A percentile compares a stretch with the other conserved stretches of the same genome.
Conservation (phyloP, 2,329 filamentous ascomycete genomes). For the Capronia coronata region DNA sequence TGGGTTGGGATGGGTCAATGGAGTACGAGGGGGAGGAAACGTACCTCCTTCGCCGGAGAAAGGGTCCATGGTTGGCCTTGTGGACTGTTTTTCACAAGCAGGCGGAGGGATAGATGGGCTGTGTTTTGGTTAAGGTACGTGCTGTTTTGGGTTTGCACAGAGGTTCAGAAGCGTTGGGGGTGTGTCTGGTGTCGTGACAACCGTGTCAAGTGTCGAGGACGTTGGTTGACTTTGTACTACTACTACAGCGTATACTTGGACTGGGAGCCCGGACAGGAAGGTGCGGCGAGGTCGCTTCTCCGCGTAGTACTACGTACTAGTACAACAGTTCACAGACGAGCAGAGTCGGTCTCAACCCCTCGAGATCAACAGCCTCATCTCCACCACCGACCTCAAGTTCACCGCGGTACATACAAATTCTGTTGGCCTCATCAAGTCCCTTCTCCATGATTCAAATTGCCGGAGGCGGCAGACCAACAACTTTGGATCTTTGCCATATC, state of each 20-base stretch:
- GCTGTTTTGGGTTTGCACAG: too few species aligned
- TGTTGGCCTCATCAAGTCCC: too few species aligned
- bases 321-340: not conserved
- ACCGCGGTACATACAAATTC: too few species aligned
- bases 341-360: too few species aligned
- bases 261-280: constrained; percentile 5
- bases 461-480: not conserved
- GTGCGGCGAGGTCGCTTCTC: constrained; percentile 19
- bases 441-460: not conserved
- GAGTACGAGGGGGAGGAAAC: constrained; percentile 18
- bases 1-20: too few species aligned
- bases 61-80: constrained; percentile 48
- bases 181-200: not conserved
- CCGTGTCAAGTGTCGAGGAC: not conserved
- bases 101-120: too few species aligned
- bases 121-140: too few species aligned
- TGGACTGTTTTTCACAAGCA: not conserved
- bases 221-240: too few species aligned
- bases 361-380: constrained; percentile 1
- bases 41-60: constrained; percentile 59
- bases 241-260: not conserved
- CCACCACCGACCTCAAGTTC: too few species aligned
- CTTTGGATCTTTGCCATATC: not conserved
- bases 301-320: not conserved
- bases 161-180: not conserved